Conservation (phyloP, 2,329 filamentous ascomycete species). For the Fonsecaea erecta region DNA sequence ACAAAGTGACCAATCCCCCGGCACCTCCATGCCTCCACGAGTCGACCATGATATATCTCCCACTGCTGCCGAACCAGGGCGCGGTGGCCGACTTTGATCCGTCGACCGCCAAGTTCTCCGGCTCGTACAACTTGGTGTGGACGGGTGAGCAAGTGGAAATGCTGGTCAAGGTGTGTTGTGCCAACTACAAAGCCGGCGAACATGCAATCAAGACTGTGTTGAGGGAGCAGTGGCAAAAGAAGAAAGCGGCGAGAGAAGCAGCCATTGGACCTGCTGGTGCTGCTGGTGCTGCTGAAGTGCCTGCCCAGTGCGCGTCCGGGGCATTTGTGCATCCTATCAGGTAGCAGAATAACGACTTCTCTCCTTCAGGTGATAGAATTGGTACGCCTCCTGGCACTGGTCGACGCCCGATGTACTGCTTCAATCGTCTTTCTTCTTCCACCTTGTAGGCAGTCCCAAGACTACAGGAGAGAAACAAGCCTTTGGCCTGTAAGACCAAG, state of each 20-base stretch:
- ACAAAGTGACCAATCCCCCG: constrained; percentile 23
- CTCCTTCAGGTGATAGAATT: too few species aligned
- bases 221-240: constrained; percentile 24
- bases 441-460: too few species aligned
- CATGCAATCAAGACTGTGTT: constrained; percentile 20
- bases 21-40: constrained; percentile 19
- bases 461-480: too few species aligned
- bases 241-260: constrained; percentile 18
- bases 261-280: background rate
- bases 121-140: constrained; percentile 30
- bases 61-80: constrained; percentile 25
- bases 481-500: too few species aligned
- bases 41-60: constrained; percentile 28
- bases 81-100: constrained; percentile 26
- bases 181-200: constrained; percentile 24
- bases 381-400: too few species aligned
- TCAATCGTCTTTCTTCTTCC: too few species aligned
- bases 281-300: background rate
- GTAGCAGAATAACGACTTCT: too few species aligned
- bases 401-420: too few species aligned
- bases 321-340: background rate
- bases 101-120: constrained; percentile 29
- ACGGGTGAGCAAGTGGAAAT: constrained; percentile 26
- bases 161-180: constrained; percentile 24
- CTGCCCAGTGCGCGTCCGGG: background rate